Base-by-base conservation (phyloP, 768 basidiomycete genomes). In the Infundibulicybe gibba region DNA sequence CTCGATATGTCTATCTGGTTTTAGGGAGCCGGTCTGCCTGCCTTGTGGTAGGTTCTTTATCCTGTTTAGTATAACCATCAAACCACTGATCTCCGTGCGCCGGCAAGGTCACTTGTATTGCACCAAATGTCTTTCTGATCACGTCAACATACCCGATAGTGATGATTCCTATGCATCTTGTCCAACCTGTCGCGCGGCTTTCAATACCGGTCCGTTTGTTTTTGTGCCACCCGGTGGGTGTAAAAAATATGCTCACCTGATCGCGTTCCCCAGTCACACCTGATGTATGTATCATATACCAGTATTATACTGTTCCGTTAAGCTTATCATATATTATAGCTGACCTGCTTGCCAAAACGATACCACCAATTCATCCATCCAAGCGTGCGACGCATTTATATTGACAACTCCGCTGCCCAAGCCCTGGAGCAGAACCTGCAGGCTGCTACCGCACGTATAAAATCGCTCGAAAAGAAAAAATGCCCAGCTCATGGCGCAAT, bases 31-130 rank as follows among this genome's bases (percentile, higher is more conserved):
- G 0, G 77, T 82, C 4, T 80, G 68, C 34, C 62, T 81, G 1
- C 82, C 83, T 10, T 85, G 84, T 57, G 83, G 83, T 84, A 51
- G 48, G 76, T 54, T 16, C n/a, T 14, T 12, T 3, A 15, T 11
- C 35, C n/a, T 12, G 32, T 31, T 2, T 13, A 25, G 32, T 16
- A 33, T 25, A 32, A 41, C n/a, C 40, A 20, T 13, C 37, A 15
- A 39, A 49, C 19, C 35, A 16, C 19, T 49, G 51, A 44, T 47
- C 39, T 42, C n/a, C n/a, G n/a, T n/a, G n/a, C n/a, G n/a, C n/a
- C 35, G 20, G 15, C 31, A 33, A 86, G 84, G 84, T 15, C 84
- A 86, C 52, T 65, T 86, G 12, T 81, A 80, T 57, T 86, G 84
- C 61, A 71, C 72, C 48, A 63, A 66, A 13, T 86, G 84, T 51